phyloP scores from a whole-genome alignment of 2,329 filamentous ascomycete species.

The Penicillium sp. region DNA sequence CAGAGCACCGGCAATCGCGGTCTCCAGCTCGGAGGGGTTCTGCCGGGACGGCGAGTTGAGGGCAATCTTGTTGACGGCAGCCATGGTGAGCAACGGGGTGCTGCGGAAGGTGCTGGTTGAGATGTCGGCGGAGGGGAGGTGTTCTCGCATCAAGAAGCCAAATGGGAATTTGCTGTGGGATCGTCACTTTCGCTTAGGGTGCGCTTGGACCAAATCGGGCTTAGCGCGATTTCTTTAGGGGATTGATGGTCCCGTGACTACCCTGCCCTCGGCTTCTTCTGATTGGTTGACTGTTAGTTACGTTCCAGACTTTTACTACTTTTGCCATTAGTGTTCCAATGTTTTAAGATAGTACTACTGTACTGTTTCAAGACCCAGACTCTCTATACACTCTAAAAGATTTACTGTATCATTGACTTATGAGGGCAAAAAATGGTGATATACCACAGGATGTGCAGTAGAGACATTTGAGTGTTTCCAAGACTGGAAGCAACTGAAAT shows the following conservation, averaged over 20 bases:
- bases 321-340: neutral
- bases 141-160: slow-evolving; percentile 31
- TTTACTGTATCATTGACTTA: slow-evolving; percentile 1
- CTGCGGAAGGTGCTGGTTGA: slow-evolving; percentile 38
- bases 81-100: slow-evolving; percentile 56
- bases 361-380: neutral
- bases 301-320: neutral
- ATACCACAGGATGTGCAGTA: slow-evolving; percentile 7
- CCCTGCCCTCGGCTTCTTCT: slow-evolving; percentile 22
- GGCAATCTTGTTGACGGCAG: slow-evolving; percentile 97
- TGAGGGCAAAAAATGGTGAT: slow-evolving; percentile 7
- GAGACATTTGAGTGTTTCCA: neutral
- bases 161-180: slow-evolving; percentile 35
- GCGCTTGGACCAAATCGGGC: slow-evolving; percentile 22
- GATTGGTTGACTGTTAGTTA: slow-evolving; percentile 9
- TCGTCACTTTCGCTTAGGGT: slow-evolving; percentile 35
- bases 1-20: slow-evolving; percentile 92
- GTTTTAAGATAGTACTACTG: neutral
- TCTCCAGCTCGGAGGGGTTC: slow-evolving; percentile 97
- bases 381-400: slow-evolving; percentile 3
- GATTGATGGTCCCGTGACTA: slow-evolving; percentile 31
- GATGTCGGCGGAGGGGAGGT: slow-evolving; percentile 34
- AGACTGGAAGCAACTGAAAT: neutral
- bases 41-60: slow-evolving; percentile 93
- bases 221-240: slow-evolving; percentile 27